Evolutionary conservation across 345 rosid genomes (phyloP), one percentile per base, ranked within the genome.

Genomic region (Turnera subulata): DNA sequence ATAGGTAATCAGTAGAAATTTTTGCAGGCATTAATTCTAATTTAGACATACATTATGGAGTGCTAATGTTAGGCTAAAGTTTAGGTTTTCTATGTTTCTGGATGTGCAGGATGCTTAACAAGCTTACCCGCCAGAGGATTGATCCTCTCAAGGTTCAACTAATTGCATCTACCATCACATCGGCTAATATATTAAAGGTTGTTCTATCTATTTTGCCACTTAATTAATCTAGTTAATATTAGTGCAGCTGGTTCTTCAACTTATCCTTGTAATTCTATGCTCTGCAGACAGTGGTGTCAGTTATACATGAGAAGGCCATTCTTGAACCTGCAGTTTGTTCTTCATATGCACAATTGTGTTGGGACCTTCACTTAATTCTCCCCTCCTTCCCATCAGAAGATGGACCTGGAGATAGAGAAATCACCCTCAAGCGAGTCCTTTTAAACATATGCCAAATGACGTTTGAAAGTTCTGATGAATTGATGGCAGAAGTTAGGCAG

Each of bases 261-360:
- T 54, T 51, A 53, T 22, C 50, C 59, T 22, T 23, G 35, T 32
- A 20, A 58, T 39, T 43, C 18, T 42, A 70, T 62, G 7, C 44
- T 50, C 65, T 75, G 37, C 88, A 93, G 99, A 96, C 66, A 21
- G 99, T 93, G 67, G 81, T 93, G 45, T 80, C 84, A 55, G 80
- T 86, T 48, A 85, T 93, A 61, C 86, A 86, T 64, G 97, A 93
- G 29, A 89, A 93, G 78, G 96, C 99, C 57, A 89, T 92, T 23
- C 71, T 89, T 51, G 97, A 92, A 62, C 99, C 94, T 58, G 86
- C 94, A 24, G 86, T 92, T 63, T 92, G 99, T 63, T 88, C 84
- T 50, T 86, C 89, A 96, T 89, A 83, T 71, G 91, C 99, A 7
- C 88, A 72, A 73, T 67, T 93, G 64, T 89, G 99, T 49, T 85